Evolutionary conservation across 371 early-diverging fungal species (phyloP).

Genomic region (Apophysomyces elegans): DNA sequence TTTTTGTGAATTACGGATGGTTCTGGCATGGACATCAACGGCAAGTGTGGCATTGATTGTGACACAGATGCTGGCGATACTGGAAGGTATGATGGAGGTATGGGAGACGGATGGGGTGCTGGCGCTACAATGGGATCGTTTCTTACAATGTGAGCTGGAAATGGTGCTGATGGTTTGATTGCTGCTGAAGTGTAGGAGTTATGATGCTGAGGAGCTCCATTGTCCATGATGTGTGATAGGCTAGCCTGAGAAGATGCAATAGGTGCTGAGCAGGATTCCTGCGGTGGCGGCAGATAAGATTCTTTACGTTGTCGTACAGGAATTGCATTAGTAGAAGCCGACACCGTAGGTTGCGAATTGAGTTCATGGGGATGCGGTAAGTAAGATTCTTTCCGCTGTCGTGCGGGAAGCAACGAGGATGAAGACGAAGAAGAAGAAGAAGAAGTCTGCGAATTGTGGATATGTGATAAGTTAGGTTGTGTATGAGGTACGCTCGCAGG

Average conservation of each 20-base stretch:
- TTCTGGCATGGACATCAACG: not conserved
- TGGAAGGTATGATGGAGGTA: not conserved
- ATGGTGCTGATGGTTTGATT: no score
- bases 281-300: not conserved
- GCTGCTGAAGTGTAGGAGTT: no score
- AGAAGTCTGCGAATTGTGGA: not conserved
- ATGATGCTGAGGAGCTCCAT: no score
- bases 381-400: not conserved
- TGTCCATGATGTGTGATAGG: no score
- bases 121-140: not conserved
- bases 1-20: not conserved
- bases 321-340: not conserved
- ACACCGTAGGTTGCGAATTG: not conserved
- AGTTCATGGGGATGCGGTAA: not conserved
- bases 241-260: not conserved
- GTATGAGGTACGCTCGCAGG: not conserved
- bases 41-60: not conserved
- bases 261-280: not conserved
- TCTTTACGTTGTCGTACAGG: not conserved
- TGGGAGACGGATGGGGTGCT: not conserved
- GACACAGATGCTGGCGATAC: slow-evolving; percentile 1
- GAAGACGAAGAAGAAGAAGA: slow-evolving; percentile 1
- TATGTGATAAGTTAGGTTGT: not conserved
- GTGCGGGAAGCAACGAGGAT: not conserved
- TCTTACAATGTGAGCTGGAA: no score